phyloP scores from a whole-genome alignment of 108 stramenopile species.

The Fistulifera pelliculosa region DNA sequence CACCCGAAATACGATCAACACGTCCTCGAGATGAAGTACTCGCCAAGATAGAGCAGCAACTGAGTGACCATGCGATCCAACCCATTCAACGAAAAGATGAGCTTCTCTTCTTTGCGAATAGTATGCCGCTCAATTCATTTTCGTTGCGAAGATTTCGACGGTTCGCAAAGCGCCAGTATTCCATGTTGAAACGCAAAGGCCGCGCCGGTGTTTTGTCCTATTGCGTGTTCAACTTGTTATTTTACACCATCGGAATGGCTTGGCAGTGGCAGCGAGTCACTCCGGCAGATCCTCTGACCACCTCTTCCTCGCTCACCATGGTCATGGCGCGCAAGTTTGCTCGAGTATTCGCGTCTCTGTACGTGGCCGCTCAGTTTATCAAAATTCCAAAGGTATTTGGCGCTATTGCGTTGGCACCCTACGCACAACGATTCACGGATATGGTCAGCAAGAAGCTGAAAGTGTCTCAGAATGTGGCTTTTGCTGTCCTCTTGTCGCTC shows the following conservation, averaged over 20 bases:
- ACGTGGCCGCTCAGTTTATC: background rate
- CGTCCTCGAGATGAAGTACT: background rate
- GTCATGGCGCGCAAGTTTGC: conserved; percentile 4
- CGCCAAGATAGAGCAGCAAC: background rate
- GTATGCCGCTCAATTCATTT: background rate
- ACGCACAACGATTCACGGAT: background rate
- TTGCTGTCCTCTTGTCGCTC: background rate
- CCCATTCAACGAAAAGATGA: conserved; percentile 2
- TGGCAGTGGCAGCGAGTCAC: conserved; percentile 12
- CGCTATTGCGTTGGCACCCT: conserved; percentile 3
- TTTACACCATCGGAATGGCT: conserved; percentile 6
- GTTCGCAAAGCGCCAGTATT: background rate
- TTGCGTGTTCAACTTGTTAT: conserved; percentile 6
- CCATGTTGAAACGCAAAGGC: conserved; percentile 1
- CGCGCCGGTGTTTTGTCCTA: conserved; percentile 7
- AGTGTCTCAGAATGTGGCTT: conserved; percentile 1
- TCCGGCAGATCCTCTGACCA: background rate
- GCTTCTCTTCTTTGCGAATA: conserved; percentile 2
- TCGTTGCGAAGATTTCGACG: background rate
- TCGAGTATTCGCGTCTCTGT: conserved; percentile 3
- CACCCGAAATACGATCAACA: background rate
- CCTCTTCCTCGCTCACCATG: background rate
- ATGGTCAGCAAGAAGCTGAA: background rate
- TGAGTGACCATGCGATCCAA: background rate
- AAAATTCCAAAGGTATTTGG: conserved; percentile 1